Evolutionary conservation across 129 eudicot genomes (phyloP), one percentile per base, ranked within the genome.

Genomic region (Saussurea involucrata): DNA sequence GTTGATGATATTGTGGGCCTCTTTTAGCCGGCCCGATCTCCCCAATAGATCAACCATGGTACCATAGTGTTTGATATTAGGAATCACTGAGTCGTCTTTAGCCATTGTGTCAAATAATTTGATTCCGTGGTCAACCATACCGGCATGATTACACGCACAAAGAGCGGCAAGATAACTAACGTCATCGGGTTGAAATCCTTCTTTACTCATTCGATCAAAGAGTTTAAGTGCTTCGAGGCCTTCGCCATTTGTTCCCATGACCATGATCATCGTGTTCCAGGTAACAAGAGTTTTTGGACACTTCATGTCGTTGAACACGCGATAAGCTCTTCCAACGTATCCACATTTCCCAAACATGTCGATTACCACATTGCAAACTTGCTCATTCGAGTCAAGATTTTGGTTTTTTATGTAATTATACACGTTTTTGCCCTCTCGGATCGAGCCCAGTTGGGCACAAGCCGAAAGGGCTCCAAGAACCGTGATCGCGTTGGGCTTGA

Each of bases 341-440:
- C 98, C 98, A 49, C 98, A 93, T 77, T 93, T 93, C 7, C 92
- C 91, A 24, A 77, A 93, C 97, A 90, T 90, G 32, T 93, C 98
- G 18, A 93, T 90, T 27, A 87, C 90, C 3, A 88, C 93, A 66
- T 93, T 93, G 69, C 98, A 93, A 27, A 93, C 95, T 24, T 82
- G 88, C 69, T 84, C 97, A 36, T 87, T 87, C 29, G 17, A 24
- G 37, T 93, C 98, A 53, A 90, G 78, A 6, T 68, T 69, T 61
- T 37, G 80, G 9, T 7, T 63, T 44, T 44, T 80, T 10, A 88
- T 67, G 69, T 76, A 93, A 6, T 61, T 72, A 27, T 80, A 80
- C 20, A 90, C 83, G 21, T 74, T 80, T 2, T 88, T 87, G 4
- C 91, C 98, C 66, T 90, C 91, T 21, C 72, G 74, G 11, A 78